A percentile compares a stretch with the other conserved stretches of the same genome.
Conservation (phyloP, 2,329 filamentous ascomycete species). For the Curvularia sp. region DNA sequence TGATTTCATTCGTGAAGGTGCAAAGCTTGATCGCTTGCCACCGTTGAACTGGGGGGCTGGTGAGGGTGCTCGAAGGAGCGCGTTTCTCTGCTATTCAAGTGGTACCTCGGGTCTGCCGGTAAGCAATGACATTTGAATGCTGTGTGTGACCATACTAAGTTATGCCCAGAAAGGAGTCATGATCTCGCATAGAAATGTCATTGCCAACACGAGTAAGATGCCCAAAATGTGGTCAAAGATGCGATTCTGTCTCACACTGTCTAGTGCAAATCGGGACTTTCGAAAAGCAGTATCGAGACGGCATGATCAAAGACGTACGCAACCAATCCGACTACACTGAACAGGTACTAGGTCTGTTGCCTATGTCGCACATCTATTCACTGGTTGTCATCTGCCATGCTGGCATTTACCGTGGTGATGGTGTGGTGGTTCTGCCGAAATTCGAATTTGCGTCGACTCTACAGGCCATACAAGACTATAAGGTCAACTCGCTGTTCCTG, state of each 20-base stretch:
- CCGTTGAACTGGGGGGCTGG: conserved; percentile 68
- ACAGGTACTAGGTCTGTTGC: conserved; percentile 71
- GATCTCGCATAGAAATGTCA: conserved; percentile 81
- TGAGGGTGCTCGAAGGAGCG: conserved; percentile 71
- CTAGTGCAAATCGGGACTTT: conserved; percentile 65
- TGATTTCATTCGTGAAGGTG: conserved; percentile 69
- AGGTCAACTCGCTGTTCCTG: conserved; percentile 71
- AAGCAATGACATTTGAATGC: conserved; percentile 33
- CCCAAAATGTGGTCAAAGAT: not conserved
- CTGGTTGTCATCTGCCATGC: conserved; percentile 74
- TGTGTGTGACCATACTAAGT: conserved; percentile 14
- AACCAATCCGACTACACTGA: conserved; percentile 58
- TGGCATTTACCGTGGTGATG: conserved; percentile 74
- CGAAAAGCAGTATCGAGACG: conserved; percentile 58
- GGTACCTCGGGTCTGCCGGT: conserved; percentile 81
- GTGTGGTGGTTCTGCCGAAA: conserved; percentile 74
- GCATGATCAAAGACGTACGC: conserved; percentile 39
- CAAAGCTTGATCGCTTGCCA: conserved; percentile 61
- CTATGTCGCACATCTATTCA: conserved; percentile 83
- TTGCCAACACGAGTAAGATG: conserved; percentile 67
- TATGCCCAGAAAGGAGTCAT: conserved; percentile 75
- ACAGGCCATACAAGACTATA: conserved; percentile 69
- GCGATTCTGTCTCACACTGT: conserved; percentile 2
- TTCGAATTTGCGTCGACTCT: conserved; percentile 76
- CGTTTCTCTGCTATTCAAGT: conserved; percentile 81